Base-by-base conservation (phyloP, 495 filamentous ascomycete species). In the Schizothecium vesticola region DNA sequence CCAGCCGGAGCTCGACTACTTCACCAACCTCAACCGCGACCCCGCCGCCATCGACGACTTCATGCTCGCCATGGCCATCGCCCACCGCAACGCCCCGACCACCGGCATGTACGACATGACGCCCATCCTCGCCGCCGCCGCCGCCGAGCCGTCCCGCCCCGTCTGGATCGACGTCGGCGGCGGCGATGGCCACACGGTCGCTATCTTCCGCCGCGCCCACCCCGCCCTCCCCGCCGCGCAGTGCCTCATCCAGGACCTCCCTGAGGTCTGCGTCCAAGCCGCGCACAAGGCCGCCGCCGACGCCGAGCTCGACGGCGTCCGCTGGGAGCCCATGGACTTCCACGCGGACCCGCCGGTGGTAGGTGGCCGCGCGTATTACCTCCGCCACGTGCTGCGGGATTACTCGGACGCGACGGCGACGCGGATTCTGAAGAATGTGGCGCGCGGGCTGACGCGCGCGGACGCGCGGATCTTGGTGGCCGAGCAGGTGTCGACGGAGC, bases 141-240 rank as follows among this genome's bases (percentile, higher is more conserved):
- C 51, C 1, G 58, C 33, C n/a, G 65, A 69, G 19, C 25, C 67
- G 0, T 67, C 64, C 0, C 56, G 74, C 3, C 66, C 67, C 3
- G 61, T 74, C 3, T 67, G 80, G 63, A 77, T 81, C 3, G 80
- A 82, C 61, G 69, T 81, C n/a, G 80, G 80, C 22, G 80, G 80
- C 13, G 75, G 80, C 2, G 74, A 74, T 63, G 80, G 79, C 7
- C 74, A 78, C 55, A 76, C 73, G 26, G 69, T 79, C 3, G 71
- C 70, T 43, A 64, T 74, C 55, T 78, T 81, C 61, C 61, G 74
- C 24, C 22, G 24, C 23, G 64, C 56, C 24, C 66, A 78, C 68
- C 63, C 72, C 10, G 59, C 23, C 21, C 62, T 81, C n/a, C 69
- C 67, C 3, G 69, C 69, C 0, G 55, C 43, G 55, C 69, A 72